Percentiles rank a stretch among this genome's conserved stretches.
These are phyloP conservation scores for Cystobasidium pallidum DNA, from an alignment of 1,284 basidiomycete species.

Conservation along the genomic window DNA sequence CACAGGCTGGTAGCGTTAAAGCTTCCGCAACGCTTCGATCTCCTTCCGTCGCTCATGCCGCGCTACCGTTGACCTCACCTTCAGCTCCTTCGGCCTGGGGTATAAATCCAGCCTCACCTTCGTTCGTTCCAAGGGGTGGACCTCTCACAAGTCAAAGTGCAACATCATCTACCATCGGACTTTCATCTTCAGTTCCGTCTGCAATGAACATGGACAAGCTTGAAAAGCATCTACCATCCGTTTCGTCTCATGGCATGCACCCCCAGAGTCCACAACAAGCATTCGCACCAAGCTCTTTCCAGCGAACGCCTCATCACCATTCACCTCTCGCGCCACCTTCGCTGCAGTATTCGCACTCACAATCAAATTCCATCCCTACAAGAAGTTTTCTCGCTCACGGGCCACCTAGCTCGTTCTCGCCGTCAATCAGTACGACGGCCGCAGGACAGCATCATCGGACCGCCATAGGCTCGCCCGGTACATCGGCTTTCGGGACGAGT, in stretches of 20 bases:
- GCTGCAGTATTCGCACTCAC: conserved; percentile 34
- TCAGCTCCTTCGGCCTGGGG: not conserved
- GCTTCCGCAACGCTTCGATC: not conserved
- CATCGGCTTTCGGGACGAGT: conserved; percentile 37
- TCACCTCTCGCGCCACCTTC: conserved; percentile 39
- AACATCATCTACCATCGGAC: not conserved
- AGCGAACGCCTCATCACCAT: conserved; percentile 20
- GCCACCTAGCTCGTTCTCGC: conserved; percentile 10
- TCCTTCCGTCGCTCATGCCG: not conserved
- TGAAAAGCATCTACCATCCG: conserved; percentile 4
- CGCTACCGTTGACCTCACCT: not conserved
- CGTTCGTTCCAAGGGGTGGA: conserved; percentile 1
- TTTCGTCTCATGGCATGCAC: not conserved
- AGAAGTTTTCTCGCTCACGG: conserved; percentile 5
- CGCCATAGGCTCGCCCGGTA: not conserved
- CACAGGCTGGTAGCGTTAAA: not conserved
- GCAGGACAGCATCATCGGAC: not conserved
- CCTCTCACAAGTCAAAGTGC: not conserved
- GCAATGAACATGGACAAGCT: conserved; percentile 26
- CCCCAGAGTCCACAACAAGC: conserved; percentile 3
- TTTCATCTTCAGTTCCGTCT: conserved; percentile 34
- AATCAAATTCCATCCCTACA: conserved; percentile 30
- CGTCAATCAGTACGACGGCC: not conserved
- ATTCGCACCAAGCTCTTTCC: not conserved
- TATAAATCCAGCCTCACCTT: conserved; percentile 16